Base-by-base conservation (phyloP, 805 yeast genomes). In the Danielozyma ontarioensis region DNA sequence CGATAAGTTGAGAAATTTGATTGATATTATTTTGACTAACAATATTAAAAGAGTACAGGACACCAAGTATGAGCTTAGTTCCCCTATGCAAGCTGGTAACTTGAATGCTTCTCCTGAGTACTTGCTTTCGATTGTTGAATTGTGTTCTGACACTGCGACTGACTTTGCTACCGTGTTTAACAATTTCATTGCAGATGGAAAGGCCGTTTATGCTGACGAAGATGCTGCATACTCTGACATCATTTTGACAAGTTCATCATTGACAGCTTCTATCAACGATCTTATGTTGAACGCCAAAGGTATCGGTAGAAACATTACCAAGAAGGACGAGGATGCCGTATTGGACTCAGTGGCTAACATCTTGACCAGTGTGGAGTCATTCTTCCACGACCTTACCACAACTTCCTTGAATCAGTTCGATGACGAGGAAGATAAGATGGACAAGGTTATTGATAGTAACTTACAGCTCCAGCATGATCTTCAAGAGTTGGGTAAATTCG, bases 1-100 rank as follows among this genome's bases (percentile, higher is more conserved):
- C 23, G 59, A 56, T 3, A 77, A 75, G 45, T 55, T 83, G 33
- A 54, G 67, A 18, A 49, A 57, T 19, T 66, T 78, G 19, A 70
- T 86, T 36, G 96, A 87, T 53, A 78, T 89, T 7, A 74, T 86
- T 31, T 64, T 87, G 39, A 68, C 65, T 15, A 73, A 83, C 42
- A 86, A 84, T 28, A 74, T 83, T 17, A 77, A 78, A 40, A 68
- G 87, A 32, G 70, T 87, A 33, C 94, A 87, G 57, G 86, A 83
- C 43, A 62, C 83, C 0, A 62, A 74, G 26, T 80, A 74, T 48
- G 87, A 80, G 46, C 64, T 85, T 40, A 80, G 78, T 35, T 80
- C 89, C 4, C 85, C 93, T 19, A 75, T 82, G 76, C 86, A 83
- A 56, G 85, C 87, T 3, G 93, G 93, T 35, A 84, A 83, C 51